Base-by-base conservation (phyloP, 1,284 basidiomycete species). In the Cyathus olla region DNA sequence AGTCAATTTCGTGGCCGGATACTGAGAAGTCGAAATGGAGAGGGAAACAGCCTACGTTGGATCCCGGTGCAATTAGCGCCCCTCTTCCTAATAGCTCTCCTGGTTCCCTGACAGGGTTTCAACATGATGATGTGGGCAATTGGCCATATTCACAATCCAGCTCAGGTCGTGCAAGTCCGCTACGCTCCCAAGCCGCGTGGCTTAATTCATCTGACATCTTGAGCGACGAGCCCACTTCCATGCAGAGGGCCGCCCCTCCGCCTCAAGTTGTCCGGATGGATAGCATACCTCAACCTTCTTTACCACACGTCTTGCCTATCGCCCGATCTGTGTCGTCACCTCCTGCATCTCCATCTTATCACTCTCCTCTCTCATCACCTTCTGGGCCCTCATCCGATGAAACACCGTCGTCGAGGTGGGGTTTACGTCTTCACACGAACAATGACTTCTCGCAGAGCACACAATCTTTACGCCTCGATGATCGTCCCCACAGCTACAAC, bases 391-490 rank as follows among this genome's bases (percentile, higher is more conserved):
- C 39, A 27, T 39, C 52, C 22, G 52, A 47, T 29, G 39, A 39
- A 52, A 35, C 49, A n/a, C 49, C 49, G 28, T 56, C 39, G 9
- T 19, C 44, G 4, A 56, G 40, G 27, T 58, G 56, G 60, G 56
- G 56, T 26, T 37, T 57, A 46, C 48, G 44, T 57, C 60, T 57
- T 28, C 57, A 51, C 63, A 65, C 55, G 27, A 70, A 13, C 31
- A 35, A 35, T 13, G 58, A 59, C n/a, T 72, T 70, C 13, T 68
- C 72, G 21, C 74, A 77, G 61, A 76, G 75, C 51, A 68, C 76
- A 4, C 77, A 77, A 49, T 76, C 77, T 26, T 72, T 83, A 24
- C 76, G 76, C 15, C 68, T 75, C 17, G 66, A 72, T 21, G 19
- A 74, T 59, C 46, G 66, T 61, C 53, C 71, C 67, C 49, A 60